Percentiles rank a stretch among this genome's conserved stretches.
Evolutionary conservation across 495 filamentous ascomycete genomes (phyloP).

Genomic region (Talaromyces thailandensis): DNA sequence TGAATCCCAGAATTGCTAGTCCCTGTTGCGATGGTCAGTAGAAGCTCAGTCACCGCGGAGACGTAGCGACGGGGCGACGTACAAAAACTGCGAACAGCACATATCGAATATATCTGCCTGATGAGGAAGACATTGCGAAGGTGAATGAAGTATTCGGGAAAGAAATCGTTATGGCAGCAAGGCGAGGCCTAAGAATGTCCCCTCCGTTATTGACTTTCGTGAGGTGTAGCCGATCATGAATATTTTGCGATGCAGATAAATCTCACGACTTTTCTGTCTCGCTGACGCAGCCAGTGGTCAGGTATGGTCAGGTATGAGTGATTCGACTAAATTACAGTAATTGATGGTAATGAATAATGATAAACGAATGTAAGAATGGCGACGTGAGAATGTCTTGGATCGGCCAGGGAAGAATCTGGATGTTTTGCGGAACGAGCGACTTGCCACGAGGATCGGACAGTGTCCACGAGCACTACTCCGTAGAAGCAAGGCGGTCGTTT

Average conservation of each 20-base stretch:
- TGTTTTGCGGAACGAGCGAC: background rate
- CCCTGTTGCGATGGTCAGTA: conserved; percentile 34
- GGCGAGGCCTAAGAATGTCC: background rate
- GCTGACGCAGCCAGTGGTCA: background rate
- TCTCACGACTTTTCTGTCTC: background rate
- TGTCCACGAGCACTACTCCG: no score
- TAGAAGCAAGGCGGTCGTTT: background rate
- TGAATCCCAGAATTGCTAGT: conserved; percentile 67
- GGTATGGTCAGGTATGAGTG: background rate
- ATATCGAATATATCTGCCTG: conserved; percentile 73
- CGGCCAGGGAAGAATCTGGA: background rate
- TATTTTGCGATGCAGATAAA: background rate
- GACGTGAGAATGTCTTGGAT: background rate
- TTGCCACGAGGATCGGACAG: background rate
- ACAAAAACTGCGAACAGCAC: conserved; percentile 83
- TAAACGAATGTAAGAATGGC: background rate
- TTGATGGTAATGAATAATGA: background rate
- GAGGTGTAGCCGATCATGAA: background rate
- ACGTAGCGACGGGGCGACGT: conserved; percentile 28
- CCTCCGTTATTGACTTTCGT: background rate
- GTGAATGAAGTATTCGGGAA: background rate
- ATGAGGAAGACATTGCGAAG: conserved; percentile 54
- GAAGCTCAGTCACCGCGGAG: background rate
- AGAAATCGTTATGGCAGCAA: background rate
- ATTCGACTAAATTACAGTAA: background rate